Percentiles rank a stretch among this genome's conserved stretches.
These are phyloP conservation scores for Globisporangium carolinianum DNA, from an alignment of 352 stramenopile genomes.

Conservation along the genomic window DNA sequence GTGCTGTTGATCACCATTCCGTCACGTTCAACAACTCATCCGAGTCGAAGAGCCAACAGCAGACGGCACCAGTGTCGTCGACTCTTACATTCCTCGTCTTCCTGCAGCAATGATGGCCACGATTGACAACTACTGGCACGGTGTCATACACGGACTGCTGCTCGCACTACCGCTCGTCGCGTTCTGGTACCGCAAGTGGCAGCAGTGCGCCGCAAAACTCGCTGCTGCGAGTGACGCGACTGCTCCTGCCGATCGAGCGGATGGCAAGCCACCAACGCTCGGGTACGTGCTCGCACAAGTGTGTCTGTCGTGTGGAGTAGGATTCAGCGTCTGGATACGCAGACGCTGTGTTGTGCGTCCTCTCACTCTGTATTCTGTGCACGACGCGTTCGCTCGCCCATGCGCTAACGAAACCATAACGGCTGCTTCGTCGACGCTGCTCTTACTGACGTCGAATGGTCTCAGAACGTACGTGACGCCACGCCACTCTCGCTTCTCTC, in stretches of 20 bases:
- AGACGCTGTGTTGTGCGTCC: too few species aligned
- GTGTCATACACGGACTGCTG: slow-evolving; percentile 41
- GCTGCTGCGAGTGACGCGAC: slow-evolving; percentile 7
- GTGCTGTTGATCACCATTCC: not conserved
- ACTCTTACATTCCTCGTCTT: too few species aligned
- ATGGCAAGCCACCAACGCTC: slow-evolving; percentile 24
- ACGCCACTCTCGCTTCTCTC: too few species aligned
- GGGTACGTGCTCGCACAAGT: slow-evolving; percentile 19
- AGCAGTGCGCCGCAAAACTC: slow-evolving; percentile 3
- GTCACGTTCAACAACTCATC: not conserved
- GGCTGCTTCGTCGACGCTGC: too few species aligned
- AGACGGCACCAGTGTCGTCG: not conserved
- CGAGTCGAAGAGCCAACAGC: not conserved
- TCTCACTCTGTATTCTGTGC: not conserved
- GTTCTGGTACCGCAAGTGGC: slow-evolving; percentile 48
- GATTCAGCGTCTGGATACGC: too few species aligned
- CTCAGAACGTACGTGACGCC: not conserved
- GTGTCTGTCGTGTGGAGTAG: not conserved
- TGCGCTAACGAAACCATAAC: too few species aligned
- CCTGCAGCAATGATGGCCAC: not conserved
- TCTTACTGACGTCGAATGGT: not conserved
- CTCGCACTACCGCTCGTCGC: slow-evolving; percentile 36
- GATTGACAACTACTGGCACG: slow-evolving; percentile 33
- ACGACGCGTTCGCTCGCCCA: not conserved
- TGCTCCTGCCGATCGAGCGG: slow-evolving; percentile 4